These are phyloP conservation scores for Trichoderma sp. DNA, from an alignment of 2,329 filamentous ascomycete genomes.

Conservation along the genomic window DNA sequence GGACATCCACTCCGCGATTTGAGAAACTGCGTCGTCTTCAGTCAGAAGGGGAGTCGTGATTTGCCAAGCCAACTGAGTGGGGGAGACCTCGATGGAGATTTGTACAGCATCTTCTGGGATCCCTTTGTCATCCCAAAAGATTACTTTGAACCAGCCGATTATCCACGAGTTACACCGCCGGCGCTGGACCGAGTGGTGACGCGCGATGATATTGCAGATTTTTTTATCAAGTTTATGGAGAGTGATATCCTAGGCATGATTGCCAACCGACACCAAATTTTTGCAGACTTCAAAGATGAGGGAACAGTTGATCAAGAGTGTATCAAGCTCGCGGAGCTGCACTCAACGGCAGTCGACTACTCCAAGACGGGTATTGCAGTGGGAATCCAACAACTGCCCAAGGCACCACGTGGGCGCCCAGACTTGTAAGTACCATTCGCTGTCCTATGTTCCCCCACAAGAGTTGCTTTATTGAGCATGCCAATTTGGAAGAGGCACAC, in stretches of 20 bases:
- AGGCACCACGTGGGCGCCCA: slow-evolving; percentile 41
- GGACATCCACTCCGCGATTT: slow-evolving; percentile 60
- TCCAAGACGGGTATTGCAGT: slow-evolving; percentile 69
- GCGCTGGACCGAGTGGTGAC: slow-evolving; percentile 61
- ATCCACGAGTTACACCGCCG: slow-evolving; percentile 55
- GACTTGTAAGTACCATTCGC: slow-evolving; percentile 48
- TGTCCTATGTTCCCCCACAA: background rate
- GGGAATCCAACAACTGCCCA: slow-evolving; percentile 43
- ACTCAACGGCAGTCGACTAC: slow-evolving; percentile 72
- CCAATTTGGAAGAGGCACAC: background rate
- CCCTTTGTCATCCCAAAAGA: slow-evolving; percentile 40
- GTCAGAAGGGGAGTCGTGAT: slow-evolving; percentile 66
- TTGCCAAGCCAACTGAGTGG: slow-evolving; percentile 76
- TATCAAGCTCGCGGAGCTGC: slow-evolving; percentile 55
- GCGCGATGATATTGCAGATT: slow-evolving; percentile 67
- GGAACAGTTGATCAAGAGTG: slow-evolving; percentile 57
- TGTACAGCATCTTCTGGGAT: slow-evolving; percentile 80
- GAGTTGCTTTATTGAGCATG: background rate
- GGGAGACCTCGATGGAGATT: slow-evolving; percentile 80
- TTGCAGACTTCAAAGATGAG: slow-evolving; percentile 54
- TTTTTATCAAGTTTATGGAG: slow-evolving; percentile 77
- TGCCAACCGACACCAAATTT: slow-evolving; percentile 59
- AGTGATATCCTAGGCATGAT: slow-evolving; percentile 65
- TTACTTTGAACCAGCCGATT: slow-evolving; percentile 63
- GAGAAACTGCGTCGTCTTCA: slow-evolving; percentile 76